Evolutionary conservation across 257 asterid species (phyloP).

Genomic region (Nicotiana otophora): DNA sequence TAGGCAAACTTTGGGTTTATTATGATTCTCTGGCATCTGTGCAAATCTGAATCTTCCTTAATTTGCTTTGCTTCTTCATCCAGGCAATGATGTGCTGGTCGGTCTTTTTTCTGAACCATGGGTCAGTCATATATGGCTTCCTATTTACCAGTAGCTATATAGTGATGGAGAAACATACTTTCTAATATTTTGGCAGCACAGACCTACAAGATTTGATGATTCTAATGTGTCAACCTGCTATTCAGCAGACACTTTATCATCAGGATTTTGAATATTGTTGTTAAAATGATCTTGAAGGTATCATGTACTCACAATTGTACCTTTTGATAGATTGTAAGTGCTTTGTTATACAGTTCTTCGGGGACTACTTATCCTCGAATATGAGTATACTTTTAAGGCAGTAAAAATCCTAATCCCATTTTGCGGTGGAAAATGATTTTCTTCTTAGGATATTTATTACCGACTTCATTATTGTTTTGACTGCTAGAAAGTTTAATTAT

Average conservation of each 20-base stretch:
- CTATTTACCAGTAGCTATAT: slow-evolving; percentile 1
- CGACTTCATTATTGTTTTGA: neutral
- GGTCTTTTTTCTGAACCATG: neutral
- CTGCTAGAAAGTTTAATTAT: neutral
- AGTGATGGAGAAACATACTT: neutral
- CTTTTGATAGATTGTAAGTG: neutral
- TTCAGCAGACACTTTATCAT: neutral
- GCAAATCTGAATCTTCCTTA: neutral
- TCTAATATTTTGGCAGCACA: neutral
- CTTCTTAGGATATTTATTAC: neutral
- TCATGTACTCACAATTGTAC: neutral
- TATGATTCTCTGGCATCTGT: neutral
- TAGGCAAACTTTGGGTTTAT: neutral
- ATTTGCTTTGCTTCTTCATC: neutral
- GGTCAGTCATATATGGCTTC: neutral
- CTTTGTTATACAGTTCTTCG: neutral
- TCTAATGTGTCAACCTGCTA: neutral
- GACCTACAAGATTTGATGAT: neutral
- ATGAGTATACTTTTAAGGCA: neutral
- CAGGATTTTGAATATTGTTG: neutral
- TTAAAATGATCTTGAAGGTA: neutral
- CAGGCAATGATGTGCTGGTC: slow-evolving; percentile 2
- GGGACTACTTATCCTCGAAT: neutral
- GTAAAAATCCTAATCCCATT: neutral
- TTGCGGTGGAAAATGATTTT: neutral